Conservation (phyloP, 352 stramenopile genomes). For the Pythium phragmitis region DNA sequence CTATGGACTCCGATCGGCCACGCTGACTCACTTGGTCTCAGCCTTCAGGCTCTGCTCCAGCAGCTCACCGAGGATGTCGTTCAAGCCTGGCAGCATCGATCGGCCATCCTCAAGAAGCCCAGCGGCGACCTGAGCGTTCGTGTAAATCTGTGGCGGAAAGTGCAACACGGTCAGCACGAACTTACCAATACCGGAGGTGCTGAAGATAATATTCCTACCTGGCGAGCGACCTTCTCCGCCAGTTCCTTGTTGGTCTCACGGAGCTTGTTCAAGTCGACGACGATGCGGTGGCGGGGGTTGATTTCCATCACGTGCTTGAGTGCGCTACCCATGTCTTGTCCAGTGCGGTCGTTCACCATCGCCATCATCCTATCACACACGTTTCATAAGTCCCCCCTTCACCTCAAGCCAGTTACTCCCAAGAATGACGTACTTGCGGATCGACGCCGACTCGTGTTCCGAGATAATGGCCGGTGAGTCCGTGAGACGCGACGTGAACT, state of each 20-base stretch:
- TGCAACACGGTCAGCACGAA: background rate
- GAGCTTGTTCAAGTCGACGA: constrained; percentile 91
- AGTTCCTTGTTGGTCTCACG: constrained; percentile 82
- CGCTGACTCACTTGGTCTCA: constrained; percentile 2
- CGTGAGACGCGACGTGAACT: constrained; percentile 90
- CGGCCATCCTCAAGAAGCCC: constrained; percentile 97
- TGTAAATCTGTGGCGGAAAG: constrained; percentile 89
- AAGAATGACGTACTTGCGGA: constrained; percentile 83
- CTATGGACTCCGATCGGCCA: background rate
- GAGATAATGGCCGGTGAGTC: constrained; percentile 99
- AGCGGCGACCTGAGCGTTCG: constrained; percentile 97
- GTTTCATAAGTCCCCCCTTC: background rate
- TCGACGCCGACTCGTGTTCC: constrained; percentile 96
- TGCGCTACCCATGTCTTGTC: constrained; percentile 46
- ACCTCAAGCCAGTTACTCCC: background rate
- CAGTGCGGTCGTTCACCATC: constrained; percentile 92
- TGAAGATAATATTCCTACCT: constrained; percentile 36
- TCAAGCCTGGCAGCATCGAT: constrained; percentile 96
- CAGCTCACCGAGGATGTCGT: constrained; percentile 93
- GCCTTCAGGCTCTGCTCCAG: constrained; percentile 62
- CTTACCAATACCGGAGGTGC: background rate
- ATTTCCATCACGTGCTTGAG: constrained; percentile 98
- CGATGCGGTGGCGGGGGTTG: constrained; percentile 97
- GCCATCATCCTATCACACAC: constrained; percentile 91
- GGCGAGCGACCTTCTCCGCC: constrained; percentile 79